Base-by-base conservation (phyloP, 257 asterid genomes). In the Solanum chiquidenum region DNA sequence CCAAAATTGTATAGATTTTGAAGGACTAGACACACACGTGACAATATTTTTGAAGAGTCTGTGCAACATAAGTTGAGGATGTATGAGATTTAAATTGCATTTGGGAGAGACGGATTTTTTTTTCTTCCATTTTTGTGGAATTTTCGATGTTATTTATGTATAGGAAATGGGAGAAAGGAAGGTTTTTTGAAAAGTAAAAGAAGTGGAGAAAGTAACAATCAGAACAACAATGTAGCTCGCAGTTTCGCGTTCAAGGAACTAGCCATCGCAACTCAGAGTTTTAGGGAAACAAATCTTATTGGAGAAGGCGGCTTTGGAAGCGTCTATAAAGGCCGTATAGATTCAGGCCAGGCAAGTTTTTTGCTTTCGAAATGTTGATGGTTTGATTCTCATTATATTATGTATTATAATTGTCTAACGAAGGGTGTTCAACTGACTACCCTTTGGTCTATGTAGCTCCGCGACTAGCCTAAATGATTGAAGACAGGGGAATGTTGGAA, bases 291-390 rank as follows among this genome's bases (percentile, higher is more conserved):
- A 23, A 96, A 96, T 93, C 90, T 94, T 94, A 91, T 96, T 5
- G 99, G 99, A 14, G 98, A 93, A 87, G 99, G 98, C 8, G 99
- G 99, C 12, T 96, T 94, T 75, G 99, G 99, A 46, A 91, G 95
- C 29, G 99, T 96, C 44, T 96, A 90, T 46, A 95, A 89, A 87
- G 99, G 95, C 87, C 92, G 90, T n/a, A 91, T 96, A 1, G 98
- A 94, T 29, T 92, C 94, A 38, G 93, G 93, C 88, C 87, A 76
- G 95, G 98, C 88, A 90, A 91, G 91, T 89, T 40, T 74, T 75
- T 76, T 34, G 29, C 14, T 87, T 79, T 74, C 37, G 83, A 46
- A 44, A 2, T 25, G 13, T 42, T 25, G 68, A 18, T 77, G 84
- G 35, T 40, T 76, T 12, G 5, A 23, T 75, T 75, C 55, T 74